These are phyloP conservation scores for Fusarium sp. DNA, from an alignment of 2,329 filamentous ascomycete species.

Conservation along the genomic window DNA sequence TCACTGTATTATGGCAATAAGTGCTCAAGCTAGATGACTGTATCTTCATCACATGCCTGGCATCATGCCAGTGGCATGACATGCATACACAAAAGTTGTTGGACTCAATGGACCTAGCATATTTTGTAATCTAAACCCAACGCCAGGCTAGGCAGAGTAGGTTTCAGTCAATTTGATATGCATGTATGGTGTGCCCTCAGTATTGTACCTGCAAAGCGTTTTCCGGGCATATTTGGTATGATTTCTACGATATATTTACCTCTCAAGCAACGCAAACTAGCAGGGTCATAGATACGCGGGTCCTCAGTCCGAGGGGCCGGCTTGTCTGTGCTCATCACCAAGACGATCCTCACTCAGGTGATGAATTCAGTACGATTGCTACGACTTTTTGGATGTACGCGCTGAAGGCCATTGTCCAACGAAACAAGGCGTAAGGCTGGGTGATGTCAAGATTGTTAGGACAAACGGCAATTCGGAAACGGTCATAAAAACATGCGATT, in stretches of 20 bases:
- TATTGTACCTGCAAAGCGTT: not conserved
- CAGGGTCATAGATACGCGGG: conserved; percentile 21
- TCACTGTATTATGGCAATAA: not conserved
- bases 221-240: not conserved
- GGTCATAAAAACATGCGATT: conserved; percentile 12
- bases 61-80: not conserved
- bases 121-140: conserved; percentile 10
- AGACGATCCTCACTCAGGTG: conserved; percentile 12
- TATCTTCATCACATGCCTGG: conserved; percentile 11
- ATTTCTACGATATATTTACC: not conserved
- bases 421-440: not conserved
- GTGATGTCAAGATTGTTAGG: not conserved
- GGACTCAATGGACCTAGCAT: not conserved
- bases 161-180: not conserved
- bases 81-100: not conserved
- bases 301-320: conserved; percentile 21
- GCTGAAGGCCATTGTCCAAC: not conserved
- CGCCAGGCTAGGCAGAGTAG: not conserved
- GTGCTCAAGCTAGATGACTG: not conserved
- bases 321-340: conserved; percentile 25
- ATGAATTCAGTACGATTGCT: not conserved
- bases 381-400: not conserved
- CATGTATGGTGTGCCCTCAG: not conserved
- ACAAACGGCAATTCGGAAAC: conserved; percentile 1
- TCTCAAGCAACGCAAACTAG: conserved; percentile 2